Base-by-base conservation (phyloP, 176 grass and related monocot genomes). In the Oryza meridionalis region DNA sequence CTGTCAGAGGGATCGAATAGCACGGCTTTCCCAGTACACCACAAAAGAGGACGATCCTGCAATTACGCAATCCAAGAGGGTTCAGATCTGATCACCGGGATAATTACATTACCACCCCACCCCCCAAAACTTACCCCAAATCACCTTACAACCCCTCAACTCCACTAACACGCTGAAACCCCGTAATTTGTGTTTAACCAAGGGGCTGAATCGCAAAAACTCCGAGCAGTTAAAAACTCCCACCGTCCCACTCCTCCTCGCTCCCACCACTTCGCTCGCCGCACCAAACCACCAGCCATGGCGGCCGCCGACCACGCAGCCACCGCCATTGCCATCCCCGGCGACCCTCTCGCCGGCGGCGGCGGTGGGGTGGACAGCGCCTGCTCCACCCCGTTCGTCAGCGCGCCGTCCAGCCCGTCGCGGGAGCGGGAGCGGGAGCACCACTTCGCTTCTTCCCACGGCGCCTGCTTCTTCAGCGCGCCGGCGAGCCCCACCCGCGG, bases 391-490 rank as follows among this genome's bases (percentile, higher is more conserved):
- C 90, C 85, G 2, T 92, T 91, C 86, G 90, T 93, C 2, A 91
- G 84, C 84, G 92, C 88, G 65, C 87, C 87, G 16, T 92, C 96
- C 16, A 95, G 93, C 67, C 93, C 93, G 0, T 33, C 92, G 1
- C 88, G 90, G 0, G 74, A 72, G 40, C 85, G 90, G 32, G 32
- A 33, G 32, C 32, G 32, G 0, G 73, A 72, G 47, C 85, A 81
- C 33, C 11, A 32, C 0, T 80, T 73, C 86, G 45, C 61, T 7
- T 10, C 35, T 37, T 1, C 35, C 58, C 44, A 66, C 43, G 90
- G 73, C 49, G 81, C 90, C 0, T 91, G 85, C 82, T 98, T 98
- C 96, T 98, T 90, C 87, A 98, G 96, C 88, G 93, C 91, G 5
- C 96, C 93, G 14, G 87, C 96, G 0, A 98, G 96, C 88, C 96